phyloP scores from a whole-genome alignment of 75 land plant genomes.

The Ceratopteris richardii region DNA sequence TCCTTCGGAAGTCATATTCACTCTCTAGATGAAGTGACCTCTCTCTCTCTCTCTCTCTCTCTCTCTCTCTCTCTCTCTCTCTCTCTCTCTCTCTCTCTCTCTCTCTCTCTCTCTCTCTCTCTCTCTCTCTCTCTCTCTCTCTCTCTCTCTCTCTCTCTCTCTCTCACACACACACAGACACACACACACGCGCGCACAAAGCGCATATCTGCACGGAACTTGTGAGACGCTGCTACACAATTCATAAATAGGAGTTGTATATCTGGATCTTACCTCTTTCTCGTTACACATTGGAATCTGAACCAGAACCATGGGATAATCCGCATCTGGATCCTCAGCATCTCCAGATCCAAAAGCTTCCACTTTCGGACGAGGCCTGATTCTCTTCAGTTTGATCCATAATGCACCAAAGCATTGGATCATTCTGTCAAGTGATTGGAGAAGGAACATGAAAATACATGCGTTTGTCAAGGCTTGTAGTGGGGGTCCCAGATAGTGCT shows the following conservation, averaged over 20 bases:
- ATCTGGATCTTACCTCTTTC: slow-evolving; percentile 81
- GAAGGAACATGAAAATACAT: slow-evolving; percentile 61
- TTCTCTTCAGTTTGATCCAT: slow-evolving; percentile 61
- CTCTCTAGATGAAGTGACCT: too few relatives aligned
- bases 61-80: too few relatives aligned
- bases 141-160: slow-evolving; percentile 3
- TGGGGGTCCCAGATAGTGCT: slow-evolving; percentile 58
- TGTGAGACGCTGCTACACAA: background rate
- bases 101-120: too few relatives aligned
- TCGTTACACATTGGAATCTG: slow-evolving; percentile 83
- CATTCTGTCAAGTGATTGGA: slow-evolving; percentile 60
- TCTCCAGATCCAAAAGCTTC: slow-evolving; percentile 42
- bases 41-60: too few relatives aligned
- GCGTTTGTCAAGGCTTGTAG: slow-evolving; percentile 50
- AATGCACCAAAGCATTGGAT: slow-evolving; percentile 63
- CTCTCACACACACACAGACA: slow-evolving; percentile 17
- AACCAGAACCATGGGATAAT: slow-evolving; percentile 68
- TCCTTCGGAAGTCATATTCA: too few relatives aligned
- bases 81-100: too few relatives aligned
- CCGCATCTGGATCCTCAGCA: slow-evolving; percentile 39
- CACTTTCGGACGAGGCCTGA: slow-evolving; percentile 42
- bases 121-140: background rate
- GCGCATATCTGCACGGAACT: too few relatives aligned
- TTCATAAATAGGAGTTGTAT: too few relatives aligned
- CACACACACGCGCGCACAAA: slow-evolving; percentile 14